Conservation (phyloP, 208 protist genomes). For the Sergeia podlipaevii region DNA sequence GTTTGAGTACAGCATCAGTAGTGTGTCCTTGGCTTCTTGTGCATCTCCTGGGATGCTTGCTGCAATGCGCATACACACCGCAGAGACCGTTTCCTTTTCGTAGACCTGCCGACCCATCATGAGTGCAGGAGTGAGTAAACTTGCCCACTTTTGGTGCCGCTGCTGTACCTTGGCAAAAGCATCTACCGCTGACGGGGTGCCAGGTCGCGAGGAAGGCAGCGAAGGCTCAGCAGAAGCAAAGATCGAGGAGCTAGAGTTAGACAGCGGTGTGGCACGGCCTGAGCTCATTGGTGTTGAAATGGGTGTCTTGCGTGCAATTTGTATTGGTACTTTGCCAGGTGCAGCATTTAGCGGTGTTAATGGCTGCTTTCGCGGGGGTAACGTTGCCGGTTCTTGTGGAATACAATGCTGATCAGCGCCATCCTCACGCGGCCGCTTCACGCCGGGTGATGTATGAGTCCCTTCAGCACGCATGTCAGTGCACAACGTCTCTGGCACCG, state of each 20-base stretch:
- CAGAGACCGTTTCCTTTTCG: constrained; percentile 27
- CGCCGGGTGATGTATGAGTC: not conserved
- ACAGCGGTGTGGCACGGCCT: not conserved
- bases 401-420: constrained; percentile 17
- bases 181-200: not conserved
- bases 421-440: constrained; percentile 33
- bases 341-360: constrained; percentile 20
- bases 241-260: not conserved
- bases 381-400: not conserved
- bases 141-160: constrained; percentile 36
- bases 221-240: not conserved
- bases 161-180: constrained; percentile 5
- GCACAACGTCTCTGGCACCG: too few relatives aligned
- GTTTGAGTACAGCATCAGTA: constrained; percentile 60
- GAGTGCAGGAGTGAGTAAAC: constrained; percentile 28
- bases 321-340: constrained; percentile 14
- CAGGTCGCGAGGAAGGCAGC: not conserved
- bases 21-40: constrained; percentile 46
- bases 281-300: constrained; percentile 15
- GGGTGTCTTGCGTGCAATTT: constrained; percentile 31
- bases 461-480: too few relatives aligned
- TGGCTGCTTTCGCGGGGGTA: not conserved
- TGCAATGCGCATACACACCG: constrained; percentile 44
- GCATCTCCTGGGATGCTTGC: constrained; percentile 46
- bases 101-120: constrained; percentile 30